These are phyloP conservation scores for Phytopythium litorale DNA, from an alignment of 352 stramenopile genomes.

Conservation along the genomic window DNA sequence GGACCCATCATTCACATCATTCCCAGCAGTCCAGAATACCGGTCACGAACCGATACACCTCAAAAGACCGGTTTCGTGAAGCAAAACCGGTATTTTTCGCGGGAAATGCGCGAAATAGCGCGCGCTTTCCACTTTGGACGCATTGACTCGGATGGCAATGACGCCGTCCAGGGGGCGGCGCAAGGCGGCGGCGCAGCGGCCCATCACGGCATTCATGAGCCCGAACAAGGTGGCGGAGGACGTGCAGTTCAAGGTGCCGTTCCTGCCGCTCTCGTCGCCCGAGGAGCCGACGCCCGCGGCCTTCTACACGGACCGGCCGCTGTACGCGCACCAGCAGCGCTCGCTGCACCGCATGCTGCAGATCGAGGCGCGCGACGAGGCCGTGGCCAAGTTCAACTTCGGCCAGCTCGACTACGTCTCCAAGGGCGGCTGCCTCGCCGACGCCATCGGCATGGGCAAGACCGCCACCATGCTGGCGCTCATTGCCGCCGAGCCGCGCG, in stretches of 20 bases:
- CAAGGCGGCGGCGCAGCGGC: constrained; percentile 29
- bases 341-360: constrained; percentile 83
- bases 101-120: background rate
- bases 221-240: constrained; percentile 43
- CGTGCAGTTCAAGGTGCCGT: constrained; percentile 80
- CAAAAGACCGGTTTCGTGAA: background rate
- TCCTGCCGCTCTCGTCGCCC: constrained; percentile 70
- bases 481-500: constrained; percentile 56
- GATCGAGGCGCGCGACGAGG: constrained; percentile 69
- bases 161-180: background rate
- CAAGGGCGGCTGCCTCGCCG: constrained; percentile 64
- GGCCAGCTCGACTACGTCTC: constrained; percentile 69
- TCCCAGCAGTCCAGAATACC: background rate
- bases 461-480: constrained; percentile 79
- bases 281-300: constrained; percentile 49
- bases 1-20: background rate
- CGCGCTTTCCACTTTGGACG: background rate
- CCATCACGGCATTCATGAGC: constrained; percentile 55
- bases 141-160: background rate
- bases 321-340: constrained; percentile 80
- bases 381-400: constrained; percentile 67
- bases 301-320: constrained; percentile 43
- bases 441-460: constrained; percentile 84
- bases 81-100: background rate
- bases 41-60: background rate